Conservation (phyloP, 352 stramenopile species). For the Globisporangium takayamanum region DNA sequence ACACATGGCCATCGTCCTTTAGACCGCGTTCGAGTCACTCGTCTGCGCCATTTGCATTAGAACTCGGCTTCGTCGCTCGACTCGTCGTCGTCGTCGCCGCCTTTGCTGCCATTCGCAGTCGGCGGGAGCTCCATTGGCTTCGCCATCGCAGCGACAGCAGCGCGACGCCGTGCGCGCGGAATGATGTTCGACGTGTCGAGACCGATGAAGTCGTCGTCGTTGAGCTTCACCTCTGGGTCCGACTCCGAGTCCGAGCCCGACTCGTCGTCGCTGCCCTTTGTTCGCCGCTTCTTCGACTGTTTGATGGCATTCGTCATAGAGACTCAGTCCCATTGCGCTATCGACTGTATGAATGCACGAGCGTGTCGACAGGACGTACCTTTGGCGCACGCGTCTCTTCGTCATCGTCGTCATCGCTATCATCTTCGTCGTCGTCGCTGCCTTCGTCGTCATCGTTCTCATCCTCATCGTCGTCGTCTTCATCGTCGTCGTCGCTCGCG, state of each 20-base stretch:
- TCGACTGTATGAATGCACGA: too few relatives aligned
- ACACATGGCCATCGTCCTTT: background rate
- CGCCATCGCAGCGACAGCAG: slow-evolving; percentile 62
- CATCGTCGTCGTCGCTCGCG: slow-evolving; percentile 37
- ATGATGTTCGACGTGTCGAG: slow-evolving; percentile 87
- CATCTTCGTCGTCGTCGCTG: slow-evolving; percentile 29
- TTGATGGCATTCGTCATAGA: background rate
- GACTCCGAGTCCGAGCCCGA: slow-evolving; percentile 56
- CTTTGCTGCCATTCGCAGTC: slow-evolving; percentile 11
- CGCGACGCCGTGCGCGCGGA: slow-evolving; percentile 60
- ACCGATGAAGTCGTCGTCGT: slow-evolving; percentile 79
- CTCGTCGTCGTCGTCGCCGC: slow-evolving; percentile 39
- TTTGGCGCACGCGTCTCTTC: slow-evolving; percentile 39
- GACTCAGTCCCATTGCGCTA: background rate
- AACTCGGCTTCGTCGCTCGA: slow-evolving; percentile 85
- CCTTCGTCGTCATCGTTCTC: slow-evolving; percentile 47
- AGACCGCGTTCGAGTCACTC: too few relatives aligned
- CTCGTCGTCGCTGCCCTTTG: slow-evolving; percentile 56
- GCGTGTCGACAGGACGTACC: slow-evolving; percentile 5
- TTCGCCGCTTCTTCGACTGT: slow-evolving; percentile 65
- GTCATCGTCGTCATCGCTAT: slow-evolving; percentile 23
- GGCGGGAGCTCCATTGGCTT: slow-evolving; percentile 53
- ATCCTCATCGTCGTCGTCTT: slow-evolving; percentile 41
- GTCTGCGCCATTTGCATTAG: slow-evolving; percentile 19
- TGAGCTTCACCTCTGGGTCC: slow-evolving; percentile 76